Evolutionary conservation across 2,329 filamentous ascomycete species (phyloP).

Genomic region (Botrytis pseudocinerea): DNA sequence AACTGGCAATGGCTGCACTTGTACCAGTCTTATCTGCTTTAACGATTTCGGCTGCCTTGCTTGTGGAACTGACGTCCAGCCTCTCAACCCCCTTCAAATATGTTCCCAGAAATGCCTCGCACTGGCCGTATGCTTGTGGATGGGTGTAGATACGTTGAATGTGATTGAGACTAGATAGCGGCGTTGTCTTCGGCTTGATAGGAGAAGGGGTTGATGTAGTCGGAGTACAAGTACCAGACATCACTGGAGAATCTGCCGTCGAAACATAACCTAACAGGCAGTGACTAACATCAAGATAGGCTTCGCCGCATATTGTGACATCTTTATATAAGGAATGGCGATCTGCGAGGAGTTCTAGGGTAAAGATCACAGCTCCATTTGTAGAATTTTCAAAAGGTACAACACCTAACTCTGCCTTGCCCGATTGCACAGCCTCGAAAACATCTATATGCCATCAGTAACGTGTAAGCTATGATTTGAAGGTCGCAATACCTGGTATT

Average conservation of each 20-base stretch:
- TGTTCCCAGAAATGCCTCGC: constrained; percentile 68
- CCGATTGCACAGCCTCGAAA: constrained; percentile 74
- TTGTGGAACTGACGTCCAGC: constrained; percentile 83
- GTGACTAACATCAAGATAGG: constrained; percentile 86
- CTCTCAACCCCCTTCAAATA: constrained; percentile 74
- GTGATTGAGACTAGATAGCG: constrained; percentile 55
- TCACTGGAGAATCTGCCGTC: constrained; percentile 36
- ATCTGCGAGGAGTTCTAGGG: constrained; percentile 85
- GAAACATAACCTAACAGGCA: constrained; percentile 66
- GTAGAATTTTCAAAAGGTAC: constrained; percentile 96
- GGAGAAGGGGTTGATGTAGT: constrained; percentile 49
- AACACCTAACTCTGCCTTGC: constrained; percentile 68
- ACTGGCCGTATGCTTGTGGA: constrained; percentile 94
- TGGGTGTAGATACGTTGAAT: constrained; percentile 85
- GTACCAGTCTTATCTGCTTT: constrained; percentile 57
- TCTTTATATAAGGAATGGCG: constrained; percentile 62
- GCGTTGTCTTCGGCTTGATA: constrained; percentile 49
- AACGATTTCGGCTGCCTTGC: constrained; percentile 78
- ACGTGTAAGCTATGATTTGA: background rate
- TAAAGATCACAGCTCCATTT: constrained; percentile 89
- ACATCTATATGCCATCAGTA: constrained; percentile 59
- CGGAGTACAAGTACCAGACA: constrained; percentile 52
- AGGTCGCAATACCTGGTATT: constrained; percentile 29
- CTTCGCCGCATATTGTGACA: constrained; percentile 77
- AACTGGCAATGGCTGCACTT: constrained; percentile 76